phyloP scores from a whole-genome alignment of 1,284 basidiomycete species.

The Veloboletus limbatus region DNA sequence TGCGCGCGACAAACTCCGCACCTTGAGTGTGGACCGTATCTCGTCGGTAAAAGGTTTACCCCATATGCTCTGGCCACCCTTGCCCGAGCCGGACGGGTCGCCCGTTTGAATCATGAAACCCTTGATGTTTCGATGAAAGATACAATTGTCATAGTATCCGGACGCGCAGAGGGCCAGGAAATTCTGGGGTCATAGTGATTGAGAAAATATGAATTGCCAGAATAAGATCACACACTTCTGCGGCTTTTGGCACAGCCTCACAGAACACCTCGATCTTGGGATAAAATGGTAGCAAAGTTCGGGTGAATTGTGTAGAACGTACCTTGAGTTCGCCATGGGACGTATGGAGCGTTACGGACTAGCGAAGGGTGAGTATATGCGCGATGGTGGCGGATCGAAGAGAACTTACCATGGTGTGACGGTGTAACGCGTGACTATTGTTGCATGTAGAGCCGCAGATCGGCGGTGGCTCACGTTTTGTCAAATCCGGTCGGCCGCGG shows the following conservation, averaged over 20 bases:
- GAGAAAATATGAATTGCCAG: slow-evolving; percentile 5
- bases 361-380: slow-evolving; percentile 13
- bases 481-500: neutral
- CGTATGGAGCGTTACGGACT: slow-evolving; percentile 97
- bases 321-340: slow-evolving; percentile 95
- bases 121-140: slow-evolving; percentile 94
- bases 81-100: slow-evolving; percentile 79
- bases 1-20: slow-evolving; percentile 32
- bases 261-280: slow-evolving; percentile 95
- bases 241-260: slow-evolving; percentile 90
- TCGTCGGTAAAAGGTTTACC: slow-evolving; percentile 88
- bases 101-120: slow-evolving; percentile 96
- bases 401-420: slow-evolving; percentile 34
- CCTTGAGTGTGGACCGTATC: slow-evolving; percentile 88
- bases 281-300: neutral
- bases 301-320: slow-evolving; percentile 12
- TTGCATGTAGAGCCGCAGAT: neutral
- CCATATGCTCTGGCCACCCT: slow-evolving; percentile 85
- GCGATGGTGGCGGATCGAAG: slow-evolving; percentile 20
- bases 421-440: slow-evolving; percentile 26
- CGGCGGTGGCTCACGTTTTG: no score
- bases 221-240: slow-evolving; percentile 62
- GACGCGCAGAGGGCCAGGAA: slow-evolving; percentile 93
- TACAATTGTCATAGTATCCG: slow-evolving; percentile 80
- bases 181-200: slow-evolving; percentile 56